Conservation (phyloP, 2,329 filamentous ascomycete genomes). For the Aspergillus ibericus region DNA sequence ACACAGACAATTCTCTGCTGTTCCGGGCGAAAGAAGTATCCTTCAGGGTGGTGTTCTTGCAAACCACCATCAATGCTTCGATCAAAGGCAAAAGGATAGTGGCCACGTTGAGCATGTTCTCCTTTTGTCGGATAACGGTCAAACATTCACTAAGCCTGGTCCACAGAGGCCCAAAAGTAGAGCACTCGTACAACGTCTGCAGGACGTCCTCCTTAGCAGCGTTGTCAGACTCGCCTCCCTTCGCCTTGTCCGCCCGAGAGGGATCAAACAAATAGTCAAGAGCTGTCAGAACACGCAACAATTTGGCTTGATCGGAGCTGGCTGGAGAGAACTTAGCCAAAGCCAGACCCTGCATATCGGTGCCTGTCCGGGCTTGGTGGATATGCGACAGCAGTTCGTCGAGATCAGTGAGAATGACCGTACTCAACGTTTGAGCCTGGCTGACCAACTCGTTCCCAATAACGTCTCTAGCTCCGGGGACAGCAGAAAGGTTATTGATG, state of each 20-base stretch:
- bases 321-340: conserved; percentile 94
- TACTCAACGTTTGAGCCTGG: conserved; percentile 80
- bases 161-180: conserved; percentile 89
- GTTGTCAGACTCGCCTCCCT: conserved; percentile 54
- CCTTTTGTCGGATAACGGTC: conserved; percentile 81
- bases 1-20: conserved; percentile 68
- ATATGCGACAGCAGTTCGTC: conserved; percentile 84
- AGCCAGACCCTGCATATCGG: conserved; percentile 92
- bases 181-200: conserved; percentile 83
- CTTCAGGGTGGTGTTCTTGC: conserved; percentile 89
- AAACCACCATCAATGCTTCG: conserved; percentile 97
- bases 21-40: conserved; percentile 57
- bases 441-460: conserved; percentile 92
- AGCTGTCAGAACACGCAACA: conserved; percentile 87
- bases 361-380: conserved; percentile 79
- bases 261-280: conserved; percentile 93
- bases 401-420: conserved; percentile 80
- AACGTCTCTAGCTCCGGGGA: conserved; percentile 82
- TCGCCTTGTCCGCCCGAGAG: conserved; percentile 60
- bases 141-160: conserved; percentile 86
- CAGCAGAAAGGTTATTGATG: conserved; percentile 96
- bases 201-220: conserved; percentile 80
- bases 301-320: conserved; percentile 93
- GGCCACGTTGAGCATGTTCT: conserved; percentile 95
- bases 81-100: conserved; percentile 93